Base-by-base conservation (phyloP, 2,329 filamentous ascomycete genomes). In the Mycocentrospora acerina region DNA sequence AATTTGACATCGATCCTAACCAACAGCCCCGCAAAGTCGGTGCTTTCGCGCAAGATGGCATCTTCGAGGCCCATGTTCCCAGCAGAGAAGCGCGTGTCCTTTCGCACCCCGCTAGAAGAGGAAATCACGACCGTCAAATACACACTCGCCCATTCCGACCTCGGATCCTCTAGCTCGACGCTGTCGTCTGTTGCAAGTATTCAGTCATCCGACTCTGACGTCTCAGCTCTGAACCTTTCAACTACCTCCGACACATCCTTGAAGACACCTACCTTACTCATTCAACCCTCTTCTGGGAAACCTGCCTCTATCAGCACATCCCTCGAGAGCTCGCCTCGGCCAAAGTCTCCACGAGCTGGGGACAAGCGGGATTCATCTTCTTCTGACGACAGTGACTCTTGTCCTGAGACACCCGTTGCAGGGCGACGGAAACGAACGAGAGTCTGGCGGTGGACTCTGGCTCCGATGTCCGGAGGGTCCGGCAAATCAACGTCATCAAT, bases 381-480 rank as follows among this genome's bases (percentile, higher is more conserved):
- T 4, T 65, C 68, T 4, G 70, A 75, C 15, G 68, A 74, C n/a
- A 73, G 72, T 46, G 70, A 73, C 29, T 72, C 71, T 2, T 71
- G 66, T 47, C 76, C 76, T 1, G 70, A 73, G 34, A 80, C 77
- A 3, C 77, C 78, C 4, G 69, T 76, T 12, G 74, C 76, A 14
- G 71, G 73, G 12, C 73, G 76, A 16, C 69, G 67, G 43, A 81
- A 81, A 56, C 69, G 75, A 26, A 72, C 72, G 17, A 61, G 78
- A 14, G 72, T 79, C 50, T 81, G 78, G 78, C 67, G 71, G 31
- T 81, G 78, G 78, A 81, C 78, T 1, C 59, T 81, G 9, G 76
- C 72, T 2, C 71, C 76, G 9, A 45, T 76, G 16, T 51, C 60
- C 4, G 46, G 43, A 4, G 33, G 34, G 24, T 46, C 52, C 7